Evolutionary conservation across 2,329 filamentous ascomycete species (phyloP), one percentile per base, ranked within the genome.

Genomic region (Verticillium longisporum): DNA sequence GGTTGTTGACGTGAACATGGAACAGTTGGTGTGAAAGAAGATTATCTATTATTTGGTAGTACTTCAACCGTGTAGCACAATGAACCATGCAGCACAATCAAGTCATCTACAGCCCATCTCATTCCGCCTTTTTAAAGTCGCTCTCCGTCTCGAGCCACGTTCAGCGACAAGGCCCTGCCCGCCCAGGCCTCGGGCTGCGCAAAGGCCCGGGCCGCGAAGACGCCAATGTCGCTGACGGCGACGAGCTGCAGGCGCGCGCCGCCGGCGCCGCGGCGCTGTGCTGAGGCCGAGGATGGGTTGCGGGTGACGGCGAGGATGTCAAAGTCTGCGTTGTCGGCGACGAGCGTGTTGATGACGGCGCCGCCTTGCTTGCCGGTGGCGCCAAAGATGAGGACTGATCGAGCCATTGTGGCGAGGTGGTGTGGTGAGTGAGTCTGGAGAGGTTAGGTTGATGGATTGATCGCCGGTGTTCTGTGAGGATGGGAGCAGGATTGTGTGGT

Each of bases 281-380:
- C 82, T 1, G 77, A 77, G 0, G 72, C 57, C 0, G 83, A 85
- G n/a, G 72, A 68, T 0, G 78, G 66, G 66, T 88, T 78, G 63
- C 86, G 82, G 2, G 86, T 88, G 26, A 88, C 75, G 6, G 86
- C 87, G 15, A 86, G 77, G 59, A 88, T 83, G 13, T 79, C 75
- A 62, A 80, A 78, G 65, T 71, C 63, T 56, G 71, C 65, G n/a
- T 73, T 66, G 4, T 68, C 61, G 26, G 67, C 66, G 21, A 74
- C 45, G 18, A 21, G 18, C 18, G 18, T 21, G 32, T 65, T 66
- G 50, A 76, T 69, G 26, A 74, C 68, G 33, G 73, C 71, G 21
- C 74, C 69, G 33, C 74, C 74, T 58, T 76, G 74, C 50, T 75
- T 75, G 60, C 74, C 74, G 2, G 74, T 76, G 32, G 74, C 73